These are phyloP conservation scores for Botrytis paeoniae DNA, from an alignment of 2,329 filamentous ascomycete genomes.

Conservation along the genomic window DNA sequence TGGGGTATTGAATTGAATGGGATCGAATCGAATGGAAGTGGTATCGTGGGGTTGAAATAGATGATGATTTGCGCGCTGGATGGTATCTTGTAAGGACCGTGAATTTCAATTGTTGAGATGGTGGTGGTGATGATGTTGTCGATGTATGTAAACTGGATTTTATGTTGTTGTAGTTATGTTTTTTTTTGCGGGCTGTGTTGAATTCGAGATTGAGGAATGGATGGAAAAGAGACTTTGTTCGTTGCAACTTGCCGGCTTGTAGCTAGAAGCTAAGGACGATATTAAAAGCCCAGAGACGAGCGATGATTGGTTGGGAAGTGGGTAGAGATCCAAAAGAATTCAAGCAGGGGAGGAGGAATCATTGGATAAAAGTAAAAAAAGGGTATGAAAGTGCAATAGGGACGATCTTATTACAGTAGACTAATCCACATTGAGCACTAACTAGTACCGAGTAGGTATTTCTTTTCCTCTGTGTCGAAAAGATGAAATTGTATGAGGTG, in stretches of 20 bases:
- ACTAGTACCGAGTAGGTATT: background rate
- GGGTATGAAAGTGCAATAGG: background rate
- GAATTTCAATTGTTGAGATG: background rate
- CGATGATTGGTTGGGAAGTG: background rate
- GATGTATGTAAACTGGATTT: background rate
- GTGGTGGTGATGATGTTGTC: constrained; percentile 22
- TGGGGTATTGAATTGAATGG: background rate
- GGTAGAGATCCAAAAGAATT: background rate
- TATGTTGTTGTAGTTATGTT: constrained; percentile 12
- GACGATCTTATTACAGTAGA: background rate
- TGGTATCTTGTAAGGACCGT: constrained; percentile 11
- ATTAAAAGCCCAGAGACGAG: background rate
- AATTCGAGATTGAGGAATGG: constrained; percentile 18
- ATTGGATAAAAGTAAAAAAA: background rate
- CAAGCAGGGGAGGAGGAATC: background rate
- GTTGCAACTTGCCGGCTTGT: constrained; percentile 7
- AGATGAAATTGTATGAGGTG: background rate
- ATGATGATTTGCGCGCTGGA: constrained; percentile 5
- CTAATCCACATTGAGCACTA: background rate
- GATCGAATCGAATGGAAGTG: background rate
- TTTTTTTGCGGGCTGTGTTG: constrained; percentile 19
- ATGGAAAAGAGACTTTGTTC: constrained; percentile 20
- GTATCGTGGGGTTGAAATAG: background rate
- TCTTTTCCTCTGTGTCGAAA: background rate
- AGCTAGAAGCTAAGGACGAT: constrained; percentile 15